A percentile compares a stretch with the other conserved stretches of the same genome.
Conservation (phyloP, 2,329 filamentous ascomycete species). For the Aquanectria penicillioides region DNA sequence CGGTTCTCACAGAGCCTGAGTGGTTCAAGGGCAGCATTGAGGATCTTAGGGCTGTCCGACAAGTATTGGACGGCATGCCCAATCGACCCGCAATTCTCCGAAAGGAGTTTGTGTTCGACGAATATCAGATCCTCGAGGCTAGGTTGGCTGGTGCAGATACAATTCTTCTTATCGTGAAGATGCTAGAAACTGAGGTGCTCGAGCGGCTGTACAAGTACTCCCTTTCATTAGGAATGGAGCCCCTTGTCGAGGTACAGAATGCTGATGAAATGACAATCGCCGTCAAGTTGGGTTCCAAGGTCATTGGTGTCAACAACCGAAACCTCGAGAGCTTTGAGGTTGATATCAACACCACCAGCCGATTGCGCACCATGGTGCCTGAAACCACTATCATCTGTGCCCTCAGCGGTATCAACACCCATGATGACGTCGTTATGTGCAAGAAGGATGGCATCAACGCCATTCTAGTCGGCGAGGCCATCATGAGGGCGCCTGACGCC, state of each 20-base stretch:
- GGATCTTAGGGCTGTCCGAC: conserved; percentile 86
- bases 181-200: conserved; percentile 82
- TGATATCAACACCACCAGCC: conserved; percentile 89
- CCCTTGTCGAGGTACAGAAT: conserved; percentile 95
- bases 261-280: conserved; percentile 92
- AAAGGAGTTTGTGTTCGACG: conserved; percentile 98
- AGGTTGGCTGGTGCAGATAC: conserved; percentile 93
- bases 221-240: conserved; percentile 92
- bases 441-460: conserved; percentile 90
- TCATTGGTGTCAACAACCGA: conserved; percentile 97
- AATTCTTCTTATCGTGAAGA: conserved; percentile 96
- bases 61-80: conserved; percentile 89
- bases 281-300: conserved; percentile 85
- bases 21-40: conserved; percentile 99
- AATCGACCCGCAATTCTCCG: conserved; percentile 91
- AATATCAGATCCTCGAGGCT: conserved; percentile 97
- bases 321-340: conserved; percentile 98
- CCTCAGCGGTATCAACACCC: conserved; percentile 89
- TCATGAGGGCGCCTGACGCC: conserved; percentile 91
- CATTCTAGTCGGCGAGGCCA: conserved; percentile 91
- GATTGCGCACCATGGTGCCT: conserved; percentile 87
- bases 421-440: conserved; percentile 89
- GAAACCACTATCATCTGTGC: conserved; percentile 90
- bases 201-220: conserved; percentile 89
- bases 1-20: conserved; percentile 96